Evolutionary conservation across 169 alveolate species (phyloP), one percentile per base, ranked within the genome.

Genomic region (Ichthyophthirius multifiliis): DNA sequence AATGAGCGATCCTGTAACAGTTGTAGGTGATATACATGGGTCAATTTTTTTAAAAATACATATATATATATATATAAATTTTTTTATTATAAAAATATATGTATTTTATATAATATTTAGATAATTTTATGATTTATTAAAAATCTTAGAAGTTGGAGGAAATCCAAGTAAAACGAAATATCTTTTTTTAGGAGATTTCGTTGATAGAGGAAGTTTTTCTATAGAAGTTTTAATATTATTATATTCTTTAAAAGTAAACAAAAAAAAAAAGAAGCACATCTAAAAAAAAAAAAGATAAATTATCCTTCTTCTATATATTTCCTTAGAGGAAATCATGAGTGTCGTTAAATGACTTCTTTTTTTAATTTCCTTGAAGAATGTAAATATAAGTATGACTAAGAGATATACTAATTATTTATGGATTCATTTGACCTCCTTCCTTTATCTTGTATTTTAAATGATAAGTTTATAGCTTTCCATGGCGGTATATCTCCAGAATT

Each of bases 311-410:
- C 88, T 5, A 75, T 90, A 31, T 88, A 80, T 84, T 62, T 88
- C 90, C 85, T 92, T 23, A 83, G 96, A 83, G 96, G 96, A n/a
- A 92, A 92, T 81, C 96, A 92, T 55, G 96, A 92, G 71, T 88
- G 96, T 62, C 34, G 93, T 43, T 64, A 88, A 43, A 82, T 92
- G 87, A 92, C 92, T n/a, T 35, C 84, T 4, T 82, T 87, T 64
- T 91, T 88, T 86, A 86, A 87, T 65, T 88, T 91, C 46, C 80
- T 86, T 65, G 86, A 77, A 48, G 94, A 91, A 75, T 76, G 88
- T 47, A 78, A 88, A 41, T 79, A 83, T 39, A 88, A 88, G 63
- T 91, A 88, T 71, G 92, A 88, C 46, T 64, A 84, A 31, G 91
- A 91, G 82, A 48, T 89, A 20, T 90, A 87, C 80, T 85, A 90